Evolutionary conservation across 2,329 filamentous ascomycete genomes (phyloP).

Genomic region (Cylindrodendrum hubeiense): DNA sequence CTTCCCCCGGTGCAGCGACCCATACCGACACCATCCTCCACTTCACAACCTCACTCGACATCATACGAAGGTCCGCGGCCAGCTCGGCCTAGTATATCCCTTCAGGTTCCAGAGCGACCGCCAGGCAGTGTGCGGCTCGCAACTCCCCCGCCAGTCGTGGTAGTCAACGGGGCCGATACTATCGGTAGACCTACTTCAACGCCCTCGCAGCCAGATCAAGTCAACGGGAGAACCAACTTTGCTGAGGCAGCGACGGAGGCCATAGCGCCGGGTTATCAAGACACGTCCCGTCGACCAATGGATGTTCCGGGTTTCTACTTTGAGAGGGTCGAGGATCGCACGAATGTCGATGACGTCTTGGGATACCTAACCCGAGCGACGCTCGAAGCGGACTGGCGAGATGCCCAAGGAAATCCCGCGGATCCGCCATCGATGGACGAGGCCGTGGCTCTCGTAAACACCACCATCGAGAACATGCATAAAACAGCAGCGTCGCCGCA

Average conservation of each 20-base stretch:
- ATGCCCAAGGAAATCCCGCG: slow-evolving; percentile 57
- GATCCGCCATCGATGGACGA: slow-evolving; percentile 63
- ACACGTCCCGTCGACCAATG: slow-evolving; percentile 18
- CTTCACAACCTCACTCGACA: slow-evolving; percentile 28
- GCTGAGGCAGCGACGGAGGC: slow-evolving; percentile 38
- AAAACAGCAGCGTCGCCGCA: slow-evolving; percentile 64
- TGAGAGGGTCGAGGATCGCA: slow-evolving; percentile 58
- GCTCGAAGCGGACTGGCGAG: slow-evolving; percentile 64
- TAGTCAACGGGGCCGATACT: slow-evolving; percentile 35
- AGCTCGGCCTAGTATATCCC: slow-evolving; percentile 53
- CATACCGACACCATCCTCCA: slow-evolving; percentile 22
- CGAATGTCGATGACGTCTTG: slow-evolving; percentile 70
- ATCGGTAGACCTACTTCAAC: not conserved
- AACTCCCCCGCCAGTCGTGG: slow-evolving; percentile 61
- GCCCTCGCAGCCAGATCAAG: slow-evolving; percentile 10
- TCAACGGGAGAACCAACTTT: slow-evolving; percentile 28
- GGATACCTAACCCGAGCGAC: slow-evolving; percentile 65
- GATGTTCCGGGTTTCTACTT: slow-evolving; percentile 49
- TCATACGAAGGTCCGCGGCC: slow-evolving; percentile 41
- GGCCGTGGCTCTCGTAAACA: slow-evolving; percentile 64
- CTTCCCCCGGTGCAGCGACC: slow-evolving; percentile 4
- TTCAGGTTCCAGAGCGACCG: slow-evolving; percentile 63
- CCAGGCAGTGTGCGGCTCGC: slow-evolving; percentile 72
- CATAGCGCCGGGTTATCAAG: slow-evolving; percentile 18
- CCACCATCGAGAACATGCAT: slow-evolving; percentile 66